These are phyloP conservation scores for Neofusicoccum ribis DNA, from an alignment of 2,329 filamentous ascomycete genomes.

Conservation along the genomic window DNA sequence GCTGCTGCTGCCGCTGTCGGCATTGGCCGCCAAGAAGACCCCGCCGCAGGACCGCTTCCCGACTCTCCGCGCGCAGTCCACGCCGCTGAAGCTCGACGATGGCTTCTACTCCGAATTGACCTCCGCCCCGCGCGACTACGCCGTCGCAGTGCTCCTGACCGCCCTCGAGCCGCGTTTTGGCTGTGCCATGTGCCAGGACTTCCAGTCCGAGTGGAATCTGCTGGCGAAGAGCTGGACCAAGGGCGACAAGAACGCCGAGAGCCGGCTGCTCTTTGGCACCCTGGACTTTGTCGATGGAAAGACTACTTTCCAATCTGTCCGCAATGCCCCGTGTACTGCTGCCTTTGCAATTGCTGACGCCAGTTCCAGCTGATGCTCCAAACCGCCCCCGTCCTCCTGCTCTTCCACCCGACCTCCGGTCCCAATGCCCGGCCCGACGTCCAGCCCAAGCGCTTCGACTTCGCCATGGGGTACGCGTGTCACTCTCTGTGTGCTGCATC, in stretches of 20 bases:
- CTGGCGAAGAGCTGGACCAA: conserved; percentile 83
- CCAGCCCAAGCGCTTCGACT: conserved; percentile 80
- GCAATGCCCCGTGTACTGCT: neutral
- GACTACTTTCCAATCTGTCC: conserved; percentile 81
- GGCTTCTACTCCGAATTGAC: conserved; percentile 74
- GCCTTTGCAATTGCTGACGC: conserved; percentile 24
- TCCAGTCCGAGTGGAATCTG: conserved; percentile 92
- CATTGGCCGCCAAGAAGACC: conserved; percentile 63
- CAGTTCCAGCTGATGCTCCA: conserved; percentile 75
- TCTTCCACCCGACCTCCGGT: conserved; percentile 84
- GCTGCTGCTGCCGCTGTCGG: conserved; percentile 61
- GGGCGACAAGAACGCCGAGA: conserved; percentile 74
- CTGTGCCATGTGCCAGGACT: conserved; percentile 83
- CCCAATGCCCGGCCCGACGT: conserved; percentile 70
- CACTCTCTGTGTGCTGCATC: neutral
- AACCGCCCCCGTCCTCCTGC: conserved; percentile 85
- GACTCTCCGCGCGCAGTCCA: conserved; percentile 67
- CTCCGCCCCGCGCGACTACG: conserved; percentile 77
- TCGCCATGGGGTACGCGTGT: conserved; percentile 68
- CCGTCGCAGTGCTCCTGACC: conserved; percentile 78
- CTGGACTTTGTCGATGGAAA: conserved; percentile 87
- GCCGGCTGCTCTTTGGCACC: conserved; percentile 74
- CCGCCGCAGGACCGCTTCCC: conserved; percentile 65
- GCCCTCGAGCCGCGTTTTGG: conserved; percentile 81
- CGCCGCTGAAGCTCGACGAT: conserved; percentile 78